Evolutionary conservation across 345 rosid genomes (phyloP), one percentile per base, ranked within the genome.

Genomic region (Populus tremula): DNA sequence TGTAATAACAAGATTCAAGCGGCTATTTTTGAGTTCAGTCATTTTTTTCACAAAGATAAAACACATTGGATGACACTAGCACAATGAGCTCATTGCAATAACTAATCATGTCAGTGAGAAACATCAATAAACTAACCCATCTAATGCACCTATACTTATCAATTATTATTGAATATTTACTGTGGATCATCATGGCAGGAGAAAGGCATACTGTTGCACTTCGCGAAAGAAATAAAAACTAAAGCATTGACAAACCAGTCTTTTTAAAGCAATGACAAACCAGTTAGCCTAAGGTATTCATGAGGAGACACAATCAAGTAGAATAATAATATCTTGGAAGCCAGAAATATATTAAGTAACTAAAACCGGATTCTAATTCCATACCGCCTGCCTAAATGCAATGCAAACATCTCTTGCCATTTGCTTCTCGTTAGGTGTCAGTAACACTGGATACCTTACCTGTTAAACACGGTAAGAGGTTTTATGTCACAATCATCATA

Each of bases 331-430:
- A 53, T 43, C 3, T 12, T 6, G 47, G 25, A 54, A 72, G 35
- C 66, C 69, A 38, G 50, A 78, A 49, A 49, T 18, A 27, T 20
- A 73, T 14, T 2, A 4, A 64, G 54, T 53, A 64, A 66, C 17
- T 35, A 23, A 66, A 64, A 45, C 66, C 27, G 21, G 43, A 69
- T 73, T 49, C 69, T 33, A 70, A 70, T 16, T 77, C 81, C 96
- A 78, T 88, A 96, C 99, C 89, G 87, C 92, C 86, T 96, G 99
- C 84, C 99, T 88, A 88, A 96, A 96, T 50, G 99, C 98, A 41
- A 90, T 85, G 89, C 97, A 91, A 84, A 96, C 98, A 76, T 92
- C 99, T 84, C 99, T 89, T 14, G 99, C 94, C 98, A 96, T 96
- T 86, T 96, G 97, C 89, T 96, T 96, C 88, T 96, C 99, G 69